phyloP scores from a whole-genome alignment of 2,329 filamentous ascomycete genomes.

The Juglanconis oblonga region DNA sequence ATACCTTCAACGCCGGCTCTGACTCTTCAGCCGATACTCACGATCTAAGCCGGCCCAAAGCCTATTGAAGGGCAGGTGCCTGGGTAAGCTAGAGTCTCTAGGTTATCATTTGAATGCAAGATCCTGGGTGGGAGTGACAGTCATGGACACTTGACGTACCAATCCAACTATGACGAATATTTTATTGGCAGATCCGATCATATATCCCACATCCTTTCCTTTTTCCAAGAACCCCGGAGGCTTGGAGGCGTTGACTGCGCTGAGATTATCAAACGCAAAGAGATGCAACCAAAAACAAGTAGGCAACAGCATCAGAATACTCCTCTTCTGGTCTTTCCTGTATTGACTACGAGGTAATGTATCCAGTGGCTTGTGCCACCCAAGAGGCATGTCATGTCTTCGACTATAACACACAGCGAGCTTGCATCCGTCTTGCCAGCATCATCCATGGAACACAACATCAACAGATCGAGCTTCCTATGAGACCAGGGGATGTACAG shows the following conservation, averaged over 20 bases:
- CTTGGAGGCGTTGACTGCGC: slow-evolving; percentile 59
- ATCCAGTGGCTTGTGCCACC: too few relatives aligned
- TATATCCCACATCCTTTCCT: slow-evolving; percentile 59
- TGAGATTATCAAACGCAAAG: slow-evolving; percentile 22
- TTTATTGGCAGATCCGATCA: slow-evolving; percentile 34
- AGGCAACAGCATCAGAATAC: slow-evolving; percentile 18
- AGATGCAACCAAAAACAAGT: slow-evolving; percentile 13
- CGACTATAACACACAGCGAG: too few relatives aligned
- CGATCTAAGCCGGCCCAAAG: background rate
- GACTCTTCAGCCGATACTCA: background rate
- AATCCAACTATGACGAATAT: background rate
- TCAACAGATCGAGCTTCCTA: too few relatives aligned
- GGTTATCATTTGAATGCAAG: too few relatives aligned
- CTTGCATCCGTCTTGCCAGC: too few relatives aligned
- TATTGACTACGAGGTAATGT: too few relatives aligned
- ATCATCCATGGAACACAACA: too few relatives aligned
- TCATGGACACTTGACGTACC: background rate
- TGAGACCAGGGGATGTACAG: too few relatives aligned
- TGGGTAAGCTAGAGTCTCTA: background rate
- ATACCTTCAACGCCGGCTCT: background rate
- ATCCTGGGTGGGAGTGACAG: too few relatives aligned
- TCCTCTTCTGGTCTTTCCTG: too few relatives aligned
- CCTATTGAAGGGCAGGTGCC: background rate
- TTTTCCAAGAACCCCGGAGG: slow-evolving; percentile 60
- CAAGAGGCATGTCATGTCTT: too few relatives aligned